Base-by-base conservation (phyloP, 192 early-diverging fungal species). In the Podila epigama region DNA sequence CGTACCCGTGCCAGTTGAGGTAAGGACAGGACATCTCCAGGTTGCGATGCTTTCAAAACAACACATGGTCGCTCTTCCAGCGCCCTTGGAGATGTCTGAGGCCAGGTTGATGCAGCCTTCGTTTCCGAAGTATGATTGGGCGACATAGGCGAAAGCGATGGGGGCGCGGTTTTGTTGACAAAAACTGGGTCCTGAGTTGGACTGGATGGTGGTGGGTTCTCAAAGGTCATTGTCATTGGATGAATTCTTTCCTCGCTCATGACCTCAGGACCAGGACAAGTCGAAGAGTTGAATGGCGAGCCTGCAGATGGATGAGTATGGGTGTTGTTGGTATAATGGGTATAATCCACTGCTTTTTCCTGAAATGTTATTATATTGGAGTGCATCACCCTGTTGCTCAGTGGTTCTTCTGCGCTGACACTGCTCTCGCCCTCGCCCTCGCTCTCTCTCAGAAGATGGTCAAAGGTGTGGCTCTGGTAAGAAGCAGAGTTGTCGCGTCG, bases 281-380 rank as follows among this genome's bases (percentile, higher is more conserved):
- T 29, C 12, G 29, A 32, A 5, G 60, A 37, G 22, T n/a, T 44
- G 4, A 28, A 4, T 16, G 34, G 5, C 4, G 58, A 29, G 12
- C 13, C 27, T 6, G 58, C 50, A 37, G 48, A 50, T 10, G 61
- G 4, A 29, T 61, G 39, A 20, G 56, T 31, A 39, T 50, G 41
- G 15, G 36, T 32, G 32, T 59, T 22, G 16, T 31, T 41, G 40
- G 51, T 48, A 31, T 57, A 42, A 54, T 40, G 40, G 63, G 70
- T 66, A 66, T 66, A 66, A 50, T 66, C 63, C 39, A 32, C 59
- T 54, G 13, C 51, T 52, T 27, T 36, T 16, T 5, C n/a, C n/a
- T n/a, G n/a, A n/a, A n/a, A n/a, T n/a, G n/a, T 25, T 1, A 48
- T 28, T 2, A 27, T 51, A 2, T 35, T n/a, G 25, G 29, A 3